phyloP scores from a whole-genome alignment of 148 eudicot species.

The Amaranthus palmeri region DNA sequence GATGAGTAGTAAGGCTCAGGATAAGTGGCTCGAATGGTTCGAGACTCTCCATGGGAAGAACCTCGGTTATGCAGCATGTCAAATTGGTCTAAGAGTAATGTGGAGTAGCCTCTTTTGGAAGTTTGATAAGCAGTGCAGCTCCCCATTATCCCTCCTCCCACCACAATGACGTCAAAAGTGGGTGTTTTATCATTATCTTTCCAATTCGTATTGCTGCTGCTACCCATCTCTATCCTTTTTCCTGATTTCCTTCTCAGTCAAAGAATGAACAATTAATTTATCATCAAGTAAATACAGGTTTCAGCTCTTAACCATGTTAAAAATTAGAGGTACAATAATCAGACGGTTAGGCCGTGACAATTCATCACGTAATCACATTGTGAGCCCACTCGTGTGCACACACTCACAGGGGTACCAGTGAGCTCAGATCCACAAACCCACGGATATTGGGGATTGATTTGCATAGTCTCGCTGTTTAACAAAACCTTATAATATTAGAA shows the following conservation, averaged over 20 bases:
- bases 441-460: no score
- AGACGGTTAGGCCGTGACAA: no score
- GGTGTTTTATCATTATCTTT: background rate
- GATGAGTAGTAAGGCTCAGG: constrained; percentile 70
- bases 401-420: no score
- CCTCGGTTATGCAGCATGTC: constrained; percentile 90
- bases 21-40: constrained; percentile 77
- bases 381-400: no score
- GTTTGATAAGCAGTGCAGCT: constrained; percentile 68
- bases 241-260: background rate
- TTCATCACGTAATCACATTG: no score
- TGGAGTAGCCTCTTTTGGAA: constrained; percentile 46
- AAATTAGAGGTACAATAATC: no score
- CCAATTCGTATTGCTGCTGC: background rate
- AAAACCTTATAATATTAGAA: no score
- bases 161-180: constrained; percentile 61
- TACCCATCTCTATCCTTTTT: background rate
- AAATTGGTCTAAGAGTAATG: constrained; percentile 73
- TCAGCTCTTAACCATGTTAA: no score
- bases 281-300: no score
- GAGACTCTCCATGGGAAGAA: constrained; percentile 96
- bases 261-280: no score
- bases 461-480: no score
- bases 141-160: constrained; percentile 92
- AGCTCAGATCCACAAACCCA: no score